A percentile compares a stretch with the other conserved stretches of the same genome.
Conservation (phyloP, 495 filamentous ascomycete species). For the Glonium stellatum region DNA sequence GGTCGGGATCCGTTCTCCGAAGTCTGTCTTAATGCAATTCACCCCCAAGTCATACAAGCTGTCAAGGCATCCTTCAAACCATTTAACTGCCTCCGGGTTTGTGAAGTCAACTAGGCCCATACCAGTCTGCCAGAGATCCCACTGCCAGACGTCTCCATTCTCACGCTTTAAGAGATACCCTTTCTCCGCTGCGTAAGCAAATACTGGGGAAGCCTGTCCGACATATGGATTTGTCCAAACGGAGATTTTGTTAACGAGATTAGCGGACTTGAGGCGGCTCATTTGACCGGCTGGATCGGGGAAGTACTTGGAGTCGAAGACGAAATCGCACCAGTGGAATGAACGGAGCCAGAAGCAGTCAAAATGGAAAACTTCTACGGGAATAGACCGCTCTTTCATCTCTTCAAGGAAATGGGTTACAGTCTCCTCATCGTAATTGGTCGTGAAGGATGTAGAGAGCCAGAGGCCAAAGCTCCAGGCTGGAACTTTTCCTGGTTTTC, state of each 20-base stretch:
- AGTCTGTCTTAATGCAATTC: conserved; percentile 68
- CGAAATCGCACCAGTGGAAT: conserved; percentile 70
- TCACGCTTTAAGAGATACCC: conserved; percentile 63
- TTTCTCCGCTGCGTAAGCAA: conserved; percentile 55
- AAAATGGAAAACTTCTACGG: conserved; percentile 65
- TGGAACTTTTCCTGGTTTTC: conserved; percentile 52
- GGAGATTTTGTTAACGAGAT: conserved; percentile 50
- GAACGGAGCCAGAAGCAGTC: conserved; percentile 62
- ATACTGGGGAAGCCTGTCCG: conserved; percentile 59
- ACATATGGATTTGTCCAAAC: conserved; percentile 71
- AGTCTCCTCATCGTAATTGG: conserved; percentile 60
- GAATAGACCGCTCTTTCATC: conserved; percentile 58
- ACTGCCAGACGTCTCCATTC: conserved; percentile 66
- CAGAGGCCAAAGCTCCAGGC: conserved; percentile 66
- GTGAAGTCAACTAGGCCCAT: conserved; percentile 72
- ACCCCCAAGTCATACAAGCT: conserved; percentile 58
- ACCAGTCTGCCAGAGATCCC: conserved; percentile 68
- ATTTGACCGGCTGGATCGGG: conserved; percentile 60
- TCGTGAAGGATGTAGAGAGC: conserved; percentile 65
- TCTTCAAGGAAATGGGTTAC: conserved; percentile 61
- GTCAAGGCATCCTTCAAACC: conserved; percentile 53
- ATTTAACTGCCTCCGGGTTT: conserved; percentile 56
- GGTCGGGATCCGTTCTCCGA: conserved; percentile 63
- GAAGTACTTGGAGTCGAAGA: conserved; percentile 61
- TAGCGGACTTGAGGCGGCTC: conserved; percentile 53